phyloP scores from a whole-genome alignment of 2,329 filamentous ascomycete genomes.

The Bipolaris victoriae region DNA sequence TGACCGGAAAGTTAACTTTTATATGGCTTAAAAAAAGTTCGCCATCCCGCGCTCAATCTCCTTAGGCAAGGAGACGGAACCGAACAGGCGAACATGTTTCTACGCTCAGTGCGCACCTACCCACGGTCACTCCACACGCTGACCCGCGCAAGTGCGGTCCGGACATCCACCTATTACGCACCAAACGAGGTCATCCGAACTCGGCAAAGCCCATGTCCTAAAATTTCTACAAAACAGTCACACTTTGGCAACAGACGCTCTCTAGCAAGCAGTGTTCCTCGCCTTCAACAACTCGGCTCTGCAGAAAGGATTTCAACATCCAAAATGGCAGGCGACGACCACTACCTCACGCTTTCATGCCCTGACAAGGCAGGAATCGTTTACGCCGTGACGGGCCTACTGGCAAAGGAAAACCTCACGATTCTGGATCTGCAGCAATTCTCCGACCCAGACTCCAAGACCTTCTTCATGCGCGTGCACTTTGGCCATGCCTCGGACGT shows the following conservation, averaged over 20 bases:
- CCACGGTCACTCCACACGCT: constrained; percentile 25
- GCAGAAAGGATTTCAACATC: constrained; percentile 33
- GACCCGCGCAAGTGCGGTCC: constrained; percentile 28
- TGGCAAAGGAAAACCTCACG: constrained; percentile 76
- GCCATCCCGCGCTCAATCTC: constrained; percentile 19
- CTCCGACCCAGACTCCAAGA: constrained; percentile 73
- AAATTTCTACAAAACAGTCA: constrained; percentile 38
- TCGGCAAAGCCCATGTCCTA: constrained; percentile 38
- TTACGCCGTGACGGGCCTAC: constrained; percentile 79
- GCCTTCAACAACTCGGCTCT: constrained; percentile 30
- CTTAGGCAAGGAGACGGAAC: constrained; percentile 1
- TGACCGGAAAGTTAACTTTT: constrained; percentile 15
- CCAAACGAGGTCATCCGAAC: constrained; percentile 35
- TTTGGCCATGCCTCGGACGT: constrained; percentile 66
- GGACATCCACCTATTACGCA: constrained; percentile 21
- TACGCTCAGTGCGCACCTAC: constrained; percentile 24
- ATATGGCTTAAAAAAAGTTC: constrained; percentile 15
- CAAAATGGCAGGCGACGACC: constrained; percentile 40
- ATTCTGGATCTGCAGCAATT: constrained; percentile 87
- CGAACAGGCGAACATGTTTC: constrained; percentile 25
- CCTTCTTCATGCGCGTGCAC: constrained; percentile 89
- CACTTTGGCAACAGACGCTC: constrained; percentile 20
- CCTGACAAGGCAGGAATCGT: constrained; percentile 86
- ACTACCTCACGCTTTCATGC: constrained; percentile 75
- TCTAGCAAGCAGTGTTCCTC: constrained; percentile 25